Percentiles rank a stretch among this genome's conserved stretches.
These are phyloP conservation scores for Ophiosphaerella korrae DNA, from an alignment of 2,329 filamentous ascomycete genomes.

Conservation along the genomic window DNA sequence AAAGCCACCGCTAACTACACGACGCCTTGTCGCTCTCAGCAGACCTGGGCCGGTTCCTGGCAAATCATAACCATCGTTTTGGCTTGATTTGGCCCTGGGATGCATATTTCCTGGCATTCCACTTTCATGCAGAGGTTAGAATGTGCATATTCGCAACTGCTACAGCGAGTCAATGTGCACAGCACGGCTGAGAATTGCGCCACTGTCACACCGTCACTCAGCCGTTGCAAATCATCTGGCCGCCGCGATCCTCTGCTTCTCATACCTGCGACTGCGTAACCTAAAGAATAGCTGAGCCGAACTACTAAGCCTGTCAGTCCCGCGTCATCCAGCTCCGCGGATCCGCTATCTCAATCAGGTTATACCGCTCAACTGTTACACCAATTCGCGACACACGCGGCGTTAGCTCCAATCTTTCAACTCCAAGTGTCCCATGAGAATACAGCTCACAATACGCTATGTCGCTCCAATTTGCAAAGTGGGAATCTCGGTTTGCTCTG, in stretches of 20 bases:
- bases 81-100: too few species aligned
- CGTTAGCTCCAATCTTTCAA: not conserved
- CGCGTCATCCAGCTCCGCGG: constrained; percentile 17
- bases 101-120: too few species aligned
- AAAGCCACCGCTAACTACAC: too few species aligned
- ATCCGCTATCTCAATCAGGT: not conserved
- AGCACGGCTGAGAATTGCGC: constrained; percentile 13
- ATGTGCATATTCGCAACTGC: too few species aligned
- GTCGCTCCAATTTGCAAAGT: not conserved
- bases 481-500: too few species aligned
- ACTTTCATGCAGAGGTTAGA: not conserved
- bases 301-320: constrained; percentile 18
- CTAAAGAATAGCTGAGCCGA: not conserved
- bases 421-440: not conserved
- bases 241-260: not conserved
- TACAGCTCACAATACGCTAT: not conserved
- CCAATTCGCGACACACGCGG: too few species aligned
- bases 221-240: not conserved
- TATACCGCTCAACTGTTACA: too few species aligned
- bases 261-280: not conserved
- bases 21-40: too few species aligned
- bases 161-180: constrained; percentile 5
- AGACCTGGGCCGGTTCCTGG: too few species aligned
- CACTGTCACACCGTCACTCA: constrained; percentile 8
- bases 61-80: too few species aligned